phyloP scores from a whole-genome alignment of 2,329 filamentous ascomycete genomes.

The Blastomyces percursus region DNA sequence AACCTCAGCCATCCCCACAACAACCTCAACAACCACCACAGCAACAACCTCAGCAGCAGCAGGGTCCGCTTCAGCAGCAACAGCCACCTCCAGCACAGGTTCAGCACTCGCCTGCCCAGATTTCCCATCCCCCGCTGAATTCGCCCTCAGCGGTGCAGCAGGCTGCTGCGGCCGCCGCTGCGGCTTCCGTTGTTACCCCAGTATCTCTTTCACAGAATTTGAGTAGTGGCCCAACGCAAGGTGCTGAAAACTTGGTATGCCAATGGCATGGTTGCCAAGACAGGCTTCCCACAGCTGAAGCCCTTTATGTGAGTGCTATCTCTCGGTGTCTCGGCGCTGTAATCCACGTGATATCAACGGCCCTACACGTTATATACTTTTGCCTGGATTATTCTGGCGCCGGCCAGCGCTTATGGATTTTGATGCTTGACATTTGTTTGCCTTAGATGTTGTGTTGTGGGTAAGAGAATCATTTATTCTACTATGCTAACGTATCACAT shows the following conservation, averaged over 20 bases:
- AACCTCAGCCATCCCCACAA: conserved; percentile 17
- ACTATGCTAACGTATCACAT: not conserved
- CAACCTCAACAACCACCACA: conserved; percentile 11
- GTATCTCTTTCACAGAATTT: conserved; percentile 15
- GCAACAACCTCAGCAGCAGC: conserved; percentile 10
- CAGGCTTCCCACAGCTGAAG: conserved; percentile 46
- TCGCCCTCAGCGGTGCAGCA: conserved; percentile 26
- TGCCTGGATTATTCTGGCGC: not conserved
- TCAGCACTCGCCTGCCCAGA: conserved; percentile 11
- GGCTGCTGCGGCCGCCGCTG: conserved; percentile 26
- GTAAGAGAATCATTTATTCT: not conserved
- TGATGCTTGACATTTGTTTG: not conserved
- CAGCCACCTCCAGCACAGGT: conserved; percentile 18
- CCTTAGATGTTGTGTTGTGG: not conserved
- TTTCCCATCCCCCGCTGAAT: conserved; percentile 20
- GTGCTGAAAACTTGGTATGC: conserved; percentile 38
- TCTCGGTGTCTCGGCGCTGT: conserved; percentile 6
- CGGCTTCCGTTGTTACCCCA: conserved; percentile 29
- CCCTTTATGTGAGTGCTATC: conserved; percentile 47
- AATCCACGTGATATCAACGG: conserved; percentile 5
- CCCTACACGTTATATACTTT: not conserved
- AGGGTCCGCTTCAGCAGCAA: not conserved
- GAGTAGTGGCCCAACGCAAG: conserved; percentile 21
- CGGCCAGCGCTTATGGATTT: not conserved
- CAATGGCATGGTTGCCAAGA: conserved; percentile 55